Evolutionary conservation across 371 early-diverging fungal genomes (phyloP), one percentile per base, ranked within the genome.

Genomic region (Fennellomyces sp.): DNA sequence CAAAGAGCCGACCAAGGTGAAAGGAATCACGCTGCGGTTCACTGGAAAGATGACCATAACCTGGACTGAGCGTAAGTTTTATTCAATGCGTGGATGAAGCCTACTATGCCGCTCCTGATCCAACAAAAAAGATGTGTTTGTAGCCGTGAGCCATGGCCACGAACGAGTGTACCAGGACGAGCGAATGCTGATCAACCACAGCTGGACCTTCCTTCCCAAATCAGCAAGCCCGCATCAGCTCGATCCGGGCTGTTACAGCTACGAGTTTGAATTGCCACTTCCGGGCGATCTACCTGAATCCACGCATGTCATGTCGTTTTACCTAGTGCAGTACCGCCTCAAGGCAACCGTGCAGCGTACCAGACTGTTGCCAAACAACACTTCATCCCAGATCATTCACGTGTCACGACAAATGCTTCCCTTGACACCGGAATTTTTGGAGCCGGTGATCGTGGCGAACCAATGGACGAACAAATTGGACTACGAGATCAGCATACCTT

Each of bases 221-320:
- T 52, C 58, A 52, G 33, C 52, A 15, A 72, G 74, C 21, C 31
- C 51, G 19, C 67, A 68, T 56, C 23, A 45, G 36, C 21, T 79
- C 2, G 53, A 58, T 2, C 41, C 70, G n/a, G 80, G 76, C 8
- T 61, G 31, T 15, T 70, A 76, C 36, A 56, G 61, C 1, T 79
- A 72, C 38, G 73, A 66, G 19, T 79, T 79, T 59, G 80, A 79
- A 45, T 36, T 79, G 19, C 58, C 69, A 11, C 33, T 79, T 21
- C 67, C 76, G 7, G 80, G 80, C 15, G 31, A 63, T 25, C 29
- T 79, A 33, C 80, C 76, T 2, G 80, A 79, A 66, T 72, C 76
- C 4, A 62, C 66, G 1, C 63, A 72, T 29, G 60, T 76, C 28
- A 65, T 62, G 13, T 64, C 69, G 1, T 64, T 72, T 28, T 76